Evolutionary conservation across 495 filamentous ascomycete genomes (phyloP).

Genomic region (Podospora conica): DNA sequence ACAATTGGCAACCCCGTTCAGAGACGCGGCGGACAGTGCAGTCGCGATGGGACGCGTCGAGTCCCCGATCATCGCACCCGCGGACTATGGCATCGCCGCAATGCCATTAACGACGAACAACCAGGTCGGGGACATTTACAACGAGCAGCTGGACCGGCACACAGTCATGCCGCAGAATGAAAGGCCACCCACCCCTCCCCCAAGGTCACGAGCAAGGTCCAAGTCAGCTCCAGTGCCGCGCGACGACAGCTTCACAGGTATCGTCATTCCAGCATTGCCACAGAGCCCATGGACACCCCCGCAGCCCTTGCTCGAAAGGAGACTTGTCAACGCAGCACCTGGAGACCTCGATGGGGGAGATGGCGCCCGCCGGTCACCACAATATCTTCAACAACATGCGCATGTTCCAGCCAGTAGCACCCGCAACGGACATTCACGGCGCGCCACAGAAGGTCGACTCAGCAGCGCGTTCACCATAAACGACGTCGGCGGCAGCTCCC

Average conservation of each 20-base stretch:
- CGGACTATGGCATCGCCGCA: slow-evolving; percentile 7
- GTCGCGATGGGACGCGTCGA: slow-evolving; percentile 35
- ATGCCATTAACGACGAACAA: neutral
- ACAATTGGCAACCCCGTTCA: slow-evolving; percentile 18
- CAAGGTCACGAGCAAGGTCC: slow-evolving; percentile 31
- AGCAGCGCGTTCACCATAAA: neutral
- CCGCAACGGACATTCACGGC: neutral
- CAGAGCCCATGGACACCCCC: neutral
- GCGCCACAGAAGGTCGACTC: neutral
- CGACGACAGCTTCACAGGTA: neutral
- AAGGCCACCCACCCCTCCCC: slow-evolving; percentile 35
- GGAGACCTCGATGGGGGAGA: neutral
- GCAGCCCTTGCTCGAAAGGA: neutral
- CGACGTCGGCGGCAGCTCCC: neutral
- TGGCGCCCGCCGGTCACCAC: neutral
- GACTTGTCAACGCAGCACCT: neutral
- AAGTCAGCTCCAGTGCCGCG: neutral
- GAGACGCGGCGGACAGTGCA: slow-evolving; percentile 38
- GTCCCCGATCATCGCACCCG: neutral
- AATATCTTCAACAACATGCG: neutral
- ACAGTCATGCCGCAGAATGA: slow-evolving; percentile 22
- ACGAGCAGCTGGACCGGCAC: slow-evolving; percentile 34
- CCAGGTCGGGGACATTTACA: slow-evolving; percentile 25
- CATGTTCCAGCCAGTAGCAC: neutral
- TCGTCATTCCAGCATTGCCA: neutral